Evolutionary conservation across 176 grass and related monocot genomes (phyloP).

Genomic region (sorghum (Sorghum bicolor)): DNA sequence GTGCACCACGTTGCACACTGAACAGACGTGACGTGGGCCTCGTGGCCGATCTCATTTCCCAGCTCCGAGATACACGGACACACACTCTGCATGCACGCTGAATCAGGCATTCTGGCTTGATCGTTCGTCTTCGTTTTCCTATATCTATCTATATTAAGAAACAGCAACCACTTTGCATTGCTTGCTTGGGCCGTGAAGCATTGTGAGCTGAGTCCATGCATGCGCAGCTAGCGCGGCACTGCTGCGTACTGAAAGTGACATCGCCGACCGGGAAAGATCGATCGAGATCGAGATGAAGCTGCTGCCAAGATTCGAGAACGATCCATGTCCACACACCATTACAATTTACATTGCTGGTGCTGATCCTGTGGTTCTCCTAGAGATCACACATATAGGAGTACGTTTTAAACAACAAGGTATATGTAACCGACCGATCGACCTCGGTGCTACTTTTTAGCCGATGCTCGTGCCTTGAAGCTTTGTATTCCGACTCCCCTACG

Average conservation of each 20-base stretch:
- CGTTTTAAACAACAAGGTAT: neutral
- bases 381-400: neutral
- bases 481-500: conserved; percentile 14
- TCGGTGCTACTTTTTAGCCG: conserved; percentile 11
- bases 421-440: conserved; percentile 36
- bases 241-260: neutral
- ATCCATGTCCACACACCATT: conserved; percentile 14
- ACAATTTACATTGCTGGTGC: neutral
- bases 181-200: conserved; percentile 23
- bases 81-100: conserved; percentile 5
- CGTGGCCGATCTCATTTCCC: neutral
- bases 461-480: conserved; percentile 41
- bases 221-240: neutral
- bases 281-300: neutral
- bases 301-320: neutral
- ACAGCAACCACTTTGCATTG: neutral
- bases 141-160: neutral
- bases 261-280: neutral
- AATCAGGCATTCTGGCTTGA: neutral
- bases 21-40: conserved; percentile 28
- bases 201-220: neutral
- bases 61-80: neutral
- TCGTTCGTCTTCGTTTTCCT: neutral
- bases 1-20: neutral
- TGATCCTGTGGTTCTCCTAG: neutral